phyloP scores from a whole-genome alignment of 257 asterid species.

The Jasminum sambac region DNA sequence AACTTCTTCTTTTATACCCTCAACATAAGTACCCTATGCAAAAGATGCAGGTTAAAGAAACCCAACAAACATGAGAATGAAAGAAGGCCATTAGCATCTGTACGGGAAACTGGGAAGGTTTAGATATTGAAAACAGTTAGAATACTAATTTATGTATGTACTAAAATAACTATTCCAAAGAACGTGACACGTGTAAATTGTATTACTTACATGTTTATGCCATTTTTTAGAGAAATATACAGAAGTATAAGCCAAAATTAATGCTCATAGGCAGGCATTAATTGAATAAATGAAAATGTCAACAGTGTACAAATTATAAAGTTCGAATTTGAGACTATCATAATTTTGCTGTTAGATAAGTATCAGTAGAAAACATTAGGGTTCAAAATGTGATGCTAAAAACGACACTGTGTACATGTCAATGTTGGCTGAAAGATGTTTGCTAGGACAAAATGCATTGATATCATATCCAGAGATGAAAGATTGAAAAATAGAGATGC shows the following conservation, averaged over 20 bases:
- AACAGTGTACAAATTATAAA: constrained; percentile 5
- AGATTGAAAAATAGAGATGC: background rate
- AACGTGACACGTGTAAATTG: no score
- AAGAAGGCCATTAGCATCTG: constrained; percentile 4
- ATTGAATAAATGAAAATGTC: background rate
- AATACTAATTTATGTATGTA: no score
- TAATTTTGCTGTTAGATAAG: constrained; percentile 9
- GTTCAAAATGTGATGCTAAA: background rate
- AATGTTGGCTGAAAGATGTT: constrained; percentile 17
- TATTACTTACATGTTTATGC: no score
- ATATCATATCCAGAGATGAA: constrained; percentile 10
- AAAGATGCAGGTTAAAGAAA: constrained; percentile 14
- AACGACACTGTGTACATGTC: background rate
- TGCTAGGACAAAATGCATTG: constrained; percentile 14
- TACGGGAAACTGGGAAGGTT: background rate
- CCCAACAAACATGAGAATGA: constrained; percentile 1
- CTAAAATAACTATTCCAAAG: no score
- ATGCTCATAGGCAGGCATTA: background rate
- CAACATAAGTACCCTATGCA: constrained; percentile 93
- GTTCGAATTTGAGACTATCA: background rate
- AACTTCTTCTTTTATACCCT: constrained; percentile 98
- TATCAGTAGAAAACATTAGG: constrained; percentile 1
- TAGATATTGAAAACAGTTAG: background rate
- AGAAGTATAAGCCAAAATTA: no score
- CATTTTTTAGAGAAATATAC: no score